phyloP scores from a whole-genome alignment of 192 early-diverging fungal species.

The Blastocladiella britannica region DNA sequence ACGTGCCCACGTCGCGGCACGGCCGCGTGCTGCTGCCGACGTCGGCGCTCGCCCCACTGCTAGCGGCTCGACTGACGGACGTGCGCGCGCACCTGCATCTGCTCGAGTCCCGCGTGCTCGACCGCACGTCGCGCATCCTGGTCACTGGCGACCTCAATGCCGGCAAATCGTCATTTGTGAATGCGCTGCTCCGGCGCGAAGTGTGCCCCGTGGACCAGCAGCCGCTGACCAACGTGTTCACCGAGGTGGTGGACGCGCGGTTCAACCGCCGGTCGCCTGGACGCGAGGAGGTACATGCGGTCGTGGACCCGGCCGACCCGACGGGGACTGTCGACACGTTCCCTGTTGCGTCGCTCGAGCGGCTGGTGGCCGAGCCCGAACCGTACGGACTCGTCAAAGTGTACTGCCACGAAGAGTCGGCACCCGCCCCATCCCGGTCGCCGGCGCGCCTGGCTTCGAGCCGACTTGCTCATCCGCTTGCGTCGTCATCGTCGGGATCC shows the following conservation, averaged over 20 bases:
- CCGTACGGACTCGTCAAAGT: constrained; percentile 79
- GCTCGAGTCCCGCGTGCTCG: constrained; percentile 62
- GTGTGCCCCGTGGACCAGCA: constrained; percentile 92
- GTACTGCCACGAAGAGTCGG: constrained; percentile 47
- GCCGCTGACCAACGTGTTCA: constrained; percentile 89
- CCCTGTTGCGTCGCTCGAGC: constrained; percentile 47
- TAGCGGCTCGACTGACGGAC: not conserved
- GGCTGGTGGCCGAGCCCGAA: constrained; percentile 62
- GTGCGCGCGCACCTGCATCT: constrained; percentile 49
- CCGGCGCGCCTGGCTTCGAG: no score
- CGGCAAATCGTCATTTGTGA: constrained; percentile 93
- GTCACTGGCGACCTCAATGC: constrained; percentile 97
- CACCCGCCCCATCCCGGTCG: constrained; percentile 5
- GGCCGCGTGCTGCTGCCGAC: not conserved
- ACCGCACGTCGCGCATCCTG: constrained; percentile 78
- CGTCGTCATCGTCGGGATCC: no score
- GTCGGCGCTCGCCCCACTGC: not conserved
- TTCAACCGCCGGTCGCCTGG: constrained; percentile 44
- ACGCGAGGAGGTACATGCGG: constrained; percentile 65
- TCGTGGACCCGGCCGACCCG: not conserved
- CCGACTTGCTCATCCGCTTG: no score
- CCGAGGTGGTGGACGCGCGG: constrained; percentile 82
- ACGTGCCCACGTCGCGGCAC: not conserved
- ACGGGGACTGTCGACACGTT: constrained; percentile 29
- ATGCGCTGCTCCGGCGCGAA: constrained; percentile 72